A percentile compares a stretch with the other conserved stretches of the same genome.
phyloP scores from a whole-genome alignment of 805 yeast genomes.

The Wickerhamiella slavikovae region DNA sequence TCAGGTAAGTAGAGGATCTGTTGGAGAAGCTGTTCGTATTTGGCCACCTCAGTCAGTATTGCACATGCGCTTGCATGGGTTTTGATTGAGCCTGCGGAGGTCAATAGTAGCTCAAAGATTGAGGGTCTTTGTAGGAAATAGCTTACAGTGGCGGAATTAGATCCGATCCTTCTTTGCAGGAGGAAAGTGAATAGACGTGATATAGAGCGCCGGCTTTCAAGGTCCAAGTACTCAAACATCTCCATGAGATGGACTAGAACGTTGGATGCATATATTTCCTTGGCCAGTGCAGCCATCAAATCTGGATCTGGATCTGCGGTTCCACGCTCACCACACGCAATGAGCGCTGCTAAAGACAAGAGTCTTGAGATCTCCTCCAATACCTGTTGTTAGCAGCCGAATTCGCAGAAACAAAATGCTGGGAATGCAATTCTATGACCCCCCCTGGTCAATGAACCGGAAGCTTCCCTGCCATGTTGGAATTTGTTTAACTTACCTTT shows the following conservation, averaged over 20 bases:
- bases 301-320: constrained; percentile 35
- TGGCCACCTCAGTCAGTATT: constrained; percentile 68
- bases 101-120: constrained; percentile 38
- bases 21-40: constrained; percentile 47
- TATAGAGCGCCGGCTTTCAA: constrained; percentile 79
- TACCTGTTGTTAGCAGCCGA: constrained; percentile 12
- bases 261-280: constrained; percentile 58
- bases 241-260: constrained; percentile 38
- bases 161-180: constrained; percentile 54
- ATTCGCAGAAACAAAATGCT: no score
- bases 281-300: constrained; percentile 53
- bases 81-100: constrained; percentile 56
- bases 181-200: constrained; percentile 51
- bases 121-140: constrained; percentile 50
- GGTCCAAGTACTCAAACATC: constrained; percentile 49
- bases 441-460: no score
- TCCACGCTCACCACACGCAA: constrained; percentile 4
- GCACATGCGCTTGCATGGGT: constrained; percentile 54
- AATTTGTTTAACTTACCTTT: constrained; percentile 3
- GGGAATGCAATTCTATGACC: no score
- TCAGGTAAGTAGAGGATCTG: constrained; percentile 36
- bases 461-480: no score
- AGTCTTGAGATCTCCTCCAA: constrained; percentile 15
- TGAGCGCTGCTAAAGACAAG: constrained; percentile 6
- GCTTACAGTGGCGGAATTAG: constrained; percentile 68